These are phyloP conservation scores for Stylosanthes scabra DNA, from an alignment of 331 rosid genomes.

Conservation along the genomic window DNA sequence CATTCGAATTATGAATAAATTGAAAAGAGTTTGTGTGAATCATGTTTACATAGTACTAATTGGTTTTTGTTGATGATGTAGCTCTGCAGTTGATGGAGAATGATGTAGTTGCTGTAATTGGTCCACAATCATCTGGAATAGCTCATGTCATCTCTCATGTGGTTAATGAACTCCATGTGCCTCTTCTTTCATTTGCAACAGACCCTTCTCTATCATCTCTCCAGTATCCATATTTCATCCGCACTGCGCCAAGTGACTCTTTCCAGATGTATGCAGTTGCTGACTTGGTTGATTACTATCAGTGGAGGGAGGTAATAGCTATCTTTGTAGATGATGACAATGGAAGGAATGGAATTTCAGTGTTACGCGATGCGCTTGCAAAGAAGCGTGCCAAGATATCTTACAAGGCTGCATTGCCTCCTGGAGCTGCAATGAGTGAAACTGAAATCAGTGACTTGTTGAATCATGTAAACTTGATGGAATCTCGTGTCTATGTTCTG, in stretches of 20 bases:
- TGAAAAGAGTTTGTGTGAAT: too few species aligned
- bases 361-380: conserved; percentile 75
- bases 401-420: conserved; percentile 78
- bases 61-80: conserved; percentile 53
- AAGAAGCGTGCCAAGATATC: conserved; percentile 78
- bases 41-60: too few species aligned
- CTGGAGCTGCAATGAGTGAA: conserved; percentile 48
- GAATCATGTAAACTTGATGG: conserved; percentile 80
- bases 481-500: conserved; percentile 89
- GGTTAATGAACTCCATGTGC: conserved; percentile 87
- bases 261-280: conserved; percentile 88
- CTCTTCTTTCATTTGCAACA: conserved; percentile 93
- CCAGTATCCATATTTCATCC: conserved; percentile 81
- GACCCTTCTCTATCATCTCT: conserved; percentile 84
- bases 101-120: conserved; percentile 75
- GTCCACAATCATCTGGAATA: conserved; percentile 96
- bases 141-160: conserved; percentile 91
- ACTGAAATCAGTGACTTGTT: conserved; percentile 66
- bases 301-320: conserved; percentile 89
- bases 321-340: conserved; percentile 92
- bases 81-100: conserved; percentile 88
- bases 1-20: conserved; percentile 22
- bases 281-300: conserved; percentile 60
- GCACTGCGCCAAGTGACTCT: conserved; percentile 81
- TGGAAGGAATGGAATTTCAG: conserved; percentile 85